Conservation (phyloP, 345 rosid species). For the Eucalyptus polybractea region DNA sequence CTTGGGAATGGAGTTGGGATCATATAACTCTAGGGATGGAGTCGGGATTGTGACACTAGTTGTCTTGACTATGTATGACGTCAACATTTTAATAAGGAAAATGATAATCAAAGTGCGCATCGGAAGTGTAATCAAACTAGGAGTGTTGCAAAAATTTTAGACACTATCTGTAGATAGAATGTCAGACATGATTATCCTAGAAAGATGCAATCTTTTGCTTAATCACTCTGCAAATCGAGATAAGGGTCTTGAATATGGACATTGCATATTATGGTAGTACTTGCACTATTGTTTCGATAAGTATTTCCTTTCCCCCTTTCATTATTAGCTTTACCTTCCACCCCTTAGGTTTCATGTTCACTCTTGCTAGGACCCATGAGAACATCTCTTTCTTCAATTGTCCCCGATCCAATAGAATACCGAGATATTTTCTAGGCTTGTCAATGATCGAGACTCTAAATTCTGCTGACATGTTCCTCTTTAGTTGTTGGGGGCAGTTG, state of each 20-base stretch:
- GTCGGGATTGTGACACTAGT: rapidly evolving
- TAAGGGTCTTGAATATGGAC: neutral
- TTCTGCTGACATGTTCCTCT: neutral
- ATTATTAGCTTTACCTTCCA: neutral
- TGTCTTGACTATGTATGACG: rapidly evolving
- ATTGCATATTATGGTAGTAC: neutral
- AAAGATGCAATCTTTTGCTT: neutral
- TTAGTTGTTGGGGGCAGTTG: neutral
- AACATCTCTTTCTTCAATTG: neutral
- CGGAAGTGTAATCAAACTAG: no score
- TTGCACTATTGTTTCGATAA: neutral
- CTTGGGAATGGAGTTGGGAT: no score
- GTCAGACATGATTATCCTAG: no score
- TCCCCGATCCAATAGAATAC: rapidly evolving
- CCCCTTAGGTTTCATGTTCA: no score
- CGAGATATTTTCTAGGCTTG: rapidly evolving
- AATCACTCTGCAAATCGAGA: neutral
- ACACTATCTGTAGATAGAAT: rapidly evolving
- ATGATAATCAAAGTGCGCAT: rapidly evolving
- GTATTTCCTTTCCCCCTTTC: neutral
- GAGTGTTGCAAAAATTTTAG: no score
- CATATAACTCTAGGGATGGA: no score
- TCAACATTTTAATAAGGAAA: no score
- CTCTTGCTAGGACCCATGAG: rapidly evolving
- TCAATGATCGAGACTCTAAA: neutral